Conservation (phyloP, 208 protist species). For the Leishmania gerbilli region DNA sequence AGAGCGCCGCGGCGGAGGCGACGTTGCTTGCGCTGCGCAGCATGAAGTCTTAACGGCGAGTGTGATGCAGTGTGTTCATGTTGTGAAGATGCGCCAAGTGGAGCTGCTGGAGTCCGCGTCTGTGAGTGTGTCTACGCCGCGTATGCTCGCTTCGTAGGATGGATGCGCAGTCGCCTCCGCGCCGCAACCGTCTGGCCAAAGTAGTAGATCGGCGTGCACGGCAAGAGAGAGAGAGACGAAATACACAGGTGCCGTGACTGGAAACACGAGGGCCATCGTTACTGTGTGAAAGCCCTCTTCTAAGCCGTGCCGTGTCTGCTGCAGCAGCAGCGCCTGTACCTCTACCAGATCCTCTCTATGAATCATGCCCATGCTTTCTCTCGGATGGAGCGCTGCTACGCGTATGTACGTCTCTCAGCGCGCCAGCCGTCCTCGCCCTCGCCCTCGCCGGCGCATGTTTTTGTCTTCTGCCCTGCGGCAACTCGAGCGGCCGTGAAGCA, state of each 20-base stretch:
- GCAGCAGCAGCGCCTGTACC: neutral
- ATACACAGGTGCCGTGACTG: neutral
- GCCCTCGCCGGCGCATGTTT: neutral
- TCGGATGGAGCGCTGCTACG: neutral
- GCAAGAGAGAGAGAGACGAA: neutral
- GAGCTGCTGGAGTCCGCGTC: neutral
- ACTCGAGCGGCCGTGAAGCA: neutral
- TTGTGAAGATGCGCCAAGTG: neutral
- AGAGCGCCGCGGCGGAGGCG: constrained; percentile 59
- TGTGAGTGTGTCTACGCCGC: neutral
- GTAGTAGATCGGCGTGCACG: neutral
- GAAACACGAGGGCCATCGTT: neutral
- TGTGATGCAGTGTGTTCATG: neutral
- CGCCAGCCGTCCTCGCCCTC: neutral
- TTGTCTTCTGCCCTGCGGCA: neutral
- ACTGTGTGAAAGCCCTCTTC: neutral
- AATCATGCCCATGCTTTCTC: too few species aligned
- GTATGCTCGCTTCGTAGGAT: neutral
- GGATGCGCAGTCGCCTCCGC: neutral
- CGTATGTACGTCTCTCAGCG: neutral
- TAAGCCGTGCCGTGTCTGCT: neutral
- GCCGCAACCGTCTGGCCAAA: neutral
- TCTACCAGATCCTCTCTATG: neutral
- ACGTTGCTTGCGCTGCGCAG: constrained; percentile 46
- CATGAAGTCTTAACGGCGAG: constrained; percentile 34